These are phyloP conservation scores for Taiwanofungus camphoratus DNA, from an alignment of 1,284 basidiomycete species.

Conservation along the genomic window DNA sequence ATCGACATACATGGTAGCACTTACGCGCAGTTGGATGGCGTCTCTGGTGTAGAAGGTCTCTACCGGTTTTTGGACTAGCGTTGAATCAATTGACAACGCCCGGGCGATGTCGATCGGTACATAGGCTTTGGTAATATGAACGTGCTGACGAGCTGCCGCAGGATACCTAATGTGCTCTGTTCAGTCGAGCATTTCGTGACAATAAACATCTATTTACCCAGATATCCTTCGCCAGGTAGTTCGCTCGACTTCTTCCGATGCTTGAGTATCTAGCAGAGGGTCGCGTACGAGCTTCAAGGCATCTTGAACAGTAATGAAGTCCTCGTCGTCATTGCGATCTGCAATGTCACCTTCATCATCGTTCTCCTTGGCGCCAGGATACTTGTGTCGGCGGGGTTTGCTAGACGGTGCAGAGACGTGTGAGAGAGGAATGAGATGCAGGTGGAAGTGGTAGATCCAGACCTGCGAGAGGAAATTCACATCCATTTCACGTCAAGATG, in stretches of 20 bases:
- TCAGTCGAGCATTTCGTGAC: slow-evolving; percentile 11
- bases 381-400: slow-evolving; percentile 41
- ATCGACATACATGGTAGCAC: slow-evolving; percentile 20
- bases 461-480: slow-evolving; percentile 45
- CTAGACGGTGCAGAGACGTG: slow-evolving; percentile 63
- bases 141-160: slow-evolving; percentile 57
- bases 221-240: slow-evolving; percentile 65
- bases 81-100: slow-evolving; percentile 59
- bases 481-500: neutral
- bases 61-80: slow-evolving; percentile 78
- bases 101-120: slow-evolving; percentile 76
- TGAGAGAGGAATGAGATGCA: slow-evolving; percentile 83
- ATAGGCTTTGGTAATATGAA: slow-evolving; percentile 77
- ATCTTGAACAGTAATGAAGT: slow-evolving; percentile 55
- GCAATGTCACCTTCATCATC: slow-evolving; percentile 43
- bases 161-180: slow-evolving; percentile 56
- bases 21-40: slow-evolving; percentile 78
- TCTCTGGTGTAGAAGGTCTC: slow-evolving; percentile 94
- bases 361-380: slow-evolving; percentile 34
- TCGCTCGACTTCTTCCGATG: slow-evolving; percentile 53
- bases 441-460: slow-evolving; percentile 80
- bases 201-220: slow-evolving; percentile 36
- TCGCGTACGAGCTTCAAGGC: slow-evolving; percentile 65
- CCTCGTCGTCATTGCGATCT: slow-evolving; percentile 41
- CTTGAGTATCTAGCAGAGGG: slow-evolving; percentile 44